phyloP scores from a whole-genome alignment of 73 alveolate species.

The Breviolum minutum region DNA sequence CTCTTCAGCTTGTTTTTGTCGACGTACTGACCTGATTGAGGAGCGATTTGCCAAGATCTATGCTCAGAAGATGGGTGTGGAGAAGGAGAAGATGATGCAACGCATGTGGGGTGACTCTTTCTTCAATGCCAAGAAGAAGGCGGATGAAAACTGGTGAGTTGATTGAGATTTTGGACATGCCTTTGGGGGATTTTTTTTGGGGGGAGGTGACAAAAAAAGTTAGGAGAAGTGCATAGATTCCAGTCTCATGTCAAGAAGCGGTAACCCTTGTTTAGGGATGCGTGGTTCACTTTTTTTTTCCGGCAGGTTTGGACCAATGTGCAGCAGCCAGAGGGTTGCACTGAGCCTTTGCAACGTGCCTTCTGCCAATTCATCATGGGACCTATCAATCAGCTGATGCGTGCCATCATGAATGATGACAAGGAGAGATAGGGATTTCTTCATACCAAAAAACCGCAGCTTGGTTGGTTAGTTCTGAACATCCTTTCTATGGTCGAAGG shows the following conservation, averaged over 20 bases:
- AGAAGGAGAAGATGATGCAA: slow-evolving; percentile 96
- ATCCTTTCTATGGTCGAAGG: no score
- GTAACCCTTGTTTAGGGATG: no score
- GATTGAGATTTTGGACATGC: no score
- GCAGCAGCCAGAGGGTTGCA: slow-evolving; percentile 96
- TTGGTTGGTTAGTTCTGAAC: no score
- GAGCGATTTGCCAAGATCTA: slow-evolving; percentile 97
- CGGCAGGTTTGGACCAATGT: slow-evolving; percentile 97
- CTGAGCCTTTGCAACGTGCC: slow-evolving; percentile 96
- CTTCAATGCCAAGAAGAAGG: slow-evolving; percentile 94
- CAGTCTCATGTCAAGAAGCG: no score
- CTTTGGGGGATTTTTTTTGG: no score
- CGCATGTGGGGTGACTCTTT: slow-evolving; percentile 98
- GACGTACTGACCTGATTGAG: background rate
- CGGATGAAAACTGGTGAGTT: background rate
- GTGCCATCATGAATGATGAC: slow-evolving; percentile 96
- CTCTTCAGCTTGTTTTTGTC: no score
- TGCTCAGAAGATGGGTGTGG: slow-evolving; percentile 96
- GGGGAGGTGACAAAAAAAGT: no score
- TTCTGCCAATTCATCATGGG: slow-evolving; percentile 97
- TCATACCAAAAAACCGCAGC: background rate
- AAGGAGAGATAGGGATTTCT: slow-evolving; percentile 37
- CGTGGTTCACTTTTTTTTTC: no score
- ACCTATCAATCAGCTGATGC: slow-evolving; percentile 32
- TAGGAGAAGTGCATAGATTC: no score